Conservation (phyloP, 2,329 filamentous ascomycete species). For the Trichothecium roseum region DNA sequence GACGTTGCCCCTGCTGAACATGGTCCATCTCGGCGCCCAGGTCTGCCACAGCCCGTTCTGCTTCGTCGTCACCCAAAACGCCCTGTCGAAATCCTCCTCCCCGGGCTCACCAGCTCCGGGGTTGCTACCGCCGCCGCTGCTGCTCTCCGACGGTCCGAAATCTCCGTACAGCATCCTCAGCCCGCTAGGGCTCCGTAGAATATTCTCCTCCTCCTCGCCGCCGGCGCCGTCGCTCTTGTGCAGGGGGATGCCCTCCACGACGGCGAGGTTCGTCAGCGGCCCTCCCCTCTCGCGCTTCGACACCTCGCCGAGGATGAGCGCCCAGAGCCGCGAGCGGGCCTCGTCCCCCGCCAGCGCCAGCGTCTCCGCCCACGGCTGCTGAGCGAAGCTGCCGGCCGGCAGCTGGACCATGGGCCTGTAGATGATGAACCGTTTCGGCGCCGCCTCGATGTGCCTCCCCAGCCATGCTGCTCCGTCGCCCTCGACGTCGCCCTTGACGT, state of each 20-base stretch:
- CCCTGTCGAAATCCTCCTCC: conserved; percentile 45
- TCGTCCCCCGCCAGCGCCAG: conserved; percentile 13
- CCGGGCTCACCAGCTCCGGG: background rate
- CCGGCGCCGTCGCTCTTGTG: conserved; percentile 16
- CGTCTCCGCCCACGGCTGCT: conserved; percentile 26
- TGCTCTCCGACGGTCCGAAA: conserved; percentile 48
- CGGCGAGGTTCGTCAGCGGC: conserved; percentile 43
- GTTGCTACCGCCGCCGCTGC: background rate
- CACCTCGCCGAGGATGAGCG: conserved; percentile 34
- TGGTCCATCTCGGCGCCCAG: conserved; percentile 84
- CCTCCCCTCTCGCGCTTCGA: conserved; percentile 25
- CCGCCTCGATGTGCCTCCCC: conserved; percentile 23
- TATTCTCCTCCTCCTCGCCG: conserved; percentile 35
- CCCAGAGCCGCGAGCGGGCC: conserved; percentile 32
- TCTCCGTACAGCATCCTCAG: conserved; percentile 62
- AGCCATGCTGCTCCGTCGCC: conserved; percentile 10
- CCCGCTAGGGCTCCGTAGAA: conserved; percentile 61
- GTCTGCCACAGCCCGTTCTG: conserved; percentile 75
- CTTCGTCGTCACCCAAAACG: conserved; percentile 69
- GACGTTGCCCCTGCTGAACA: conserved; percentile 89
- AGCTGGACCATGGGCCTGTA: conserved; percentile 53
- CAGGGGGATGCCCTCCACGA: conserved; percentile 52
- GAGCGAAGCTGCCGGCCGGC: conserved; percentile 45
- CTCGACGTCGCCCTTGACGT: too few species aligned
- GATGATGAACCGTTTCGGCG: conserved; percentile 47